phyloP scores from a whole-genome alignment of 176 grass and related monocot genomes.

The Thinopyrum elongatum region DNA sequence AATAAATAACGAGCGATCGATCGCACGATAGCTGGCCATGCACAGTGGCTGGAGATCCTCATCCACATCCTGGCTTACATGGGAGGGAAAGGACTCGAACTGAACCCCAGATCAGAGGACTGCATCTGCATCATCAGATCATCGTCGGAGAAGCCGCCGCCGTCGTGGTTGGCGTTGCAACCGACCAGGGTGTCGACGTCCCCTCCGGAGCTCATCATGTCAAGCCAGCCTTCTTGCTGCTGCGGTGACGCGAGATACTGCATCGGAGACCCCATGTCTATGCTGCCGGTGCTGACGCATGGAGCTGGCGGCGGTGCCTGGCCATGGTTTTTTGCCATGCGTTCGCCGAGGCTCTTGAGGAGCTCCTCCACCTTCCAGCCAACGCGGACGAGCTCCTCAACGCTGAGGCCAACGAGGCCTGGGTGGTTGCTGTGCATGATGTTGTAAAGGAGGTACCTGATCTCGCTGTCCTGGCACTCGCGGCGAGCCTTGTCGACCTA shows the following conservation, averaged over 20 bases:
- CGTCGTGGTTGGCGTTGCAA: too few relatives aligned
- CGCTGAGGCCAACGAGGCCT: background rate
- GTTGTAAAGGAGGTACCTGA: constrained; percentile 6
- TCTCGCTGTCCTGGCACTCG: constrained; percentile 2
- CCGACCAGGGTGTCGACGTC: too few relatives aligned
- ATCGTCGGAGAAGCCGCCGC: too few relatives aligned
- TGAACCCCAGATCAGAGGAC: background rate
- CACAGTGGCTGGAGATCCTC: too few relatives aligned
- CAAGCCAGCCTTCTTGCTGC: too few relatives aligned
- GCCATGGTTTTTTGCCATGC: background rate
- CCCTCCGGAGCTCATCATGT: too few relatives aligned
- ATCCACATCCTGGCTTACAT: too few relatives aligned
- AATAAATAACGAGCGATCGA: too few relatives aligned
- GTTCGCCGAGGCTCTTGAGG: background rate
- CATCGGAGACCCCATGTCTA: background rate
- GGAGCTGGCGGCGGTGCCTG: background rate
- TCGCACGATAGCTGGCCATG: too few relatives aligned
- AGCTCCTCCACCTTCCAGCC: background rate
- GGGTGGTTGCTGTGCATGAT: background rate
- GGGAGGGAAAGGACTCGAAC: too few relatives aligned
- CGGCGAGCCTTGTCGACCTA: background rate
- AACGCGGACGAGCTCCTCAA: constrained; percentile 25
- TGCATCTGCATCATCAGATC: background rate
- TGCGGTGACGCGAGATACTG: too few relatives aligned
- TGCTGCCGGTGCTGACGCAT: background rate